Conservation (phyloP, 2,329 filamentous ascomycete species). For the Cucurbitaria berberidis region DNA sequence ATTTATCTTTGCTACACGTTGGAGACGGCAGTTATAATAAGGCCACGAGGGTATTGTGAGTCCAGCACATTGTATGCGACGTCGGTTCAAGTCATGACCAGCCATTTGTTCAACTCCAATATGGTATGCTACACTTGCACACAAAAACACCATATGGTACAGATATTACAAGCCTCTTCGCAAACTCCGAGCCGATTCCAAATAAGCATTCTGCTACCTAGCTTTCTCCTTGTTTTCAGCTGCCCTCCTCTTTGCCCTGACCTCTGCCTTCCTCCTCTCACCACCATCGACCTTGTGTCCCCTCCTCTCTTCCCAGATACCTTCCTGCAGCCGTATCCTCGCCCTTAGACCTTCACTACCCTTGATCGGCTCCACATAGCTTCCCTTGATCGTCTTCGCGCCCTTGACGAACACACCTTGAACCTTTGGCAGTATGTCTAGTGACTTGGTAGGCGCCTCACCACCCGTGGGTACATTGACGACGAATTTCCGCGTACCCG, state of each 20-base stretch:
- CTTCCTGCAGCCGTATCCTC: slow-evolving; percentile 74
- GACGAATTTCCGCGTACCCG: slow-evolving; percentile 63
- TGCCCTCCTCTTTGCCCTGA: slow-evolving; percentile 83
- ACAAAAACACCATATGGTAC: background rate
- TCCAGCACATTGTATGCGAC: too few species aligned
- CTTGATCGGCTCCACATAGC: slow-evolving; percentile 73
- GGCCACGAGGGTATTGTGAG: too few species aligned
- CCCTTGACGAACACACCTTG: slow-evolving; percentile 71
- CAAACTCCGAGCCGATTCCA: background rate
- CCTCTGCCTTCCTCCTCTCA: slow-evolving; percentile 85
- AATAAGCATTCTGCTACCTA: slow-evolving; percentile 23
- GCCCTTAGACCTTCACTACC: slow-evolving; percentile 65
- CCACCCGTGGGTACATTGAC: slow-evolving; percentile 62
- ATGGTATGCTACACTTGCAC: background rate
- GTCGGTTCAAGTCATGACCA: too few species aligned
- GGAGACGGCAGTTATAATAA: too few species aligned
- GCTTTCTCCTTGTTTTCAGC: slow-evolving; percentile 76
- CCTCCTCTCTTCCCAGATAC: slow-evolving; percentile 88
- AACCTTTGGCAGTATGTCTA: slow-evolving; percentile 61
- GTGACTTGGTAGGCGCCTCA: slow-evolving; percentile 46
- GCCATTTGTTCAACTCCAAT: background rate
- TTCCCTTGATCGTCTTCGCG: slow-evolving; percentile 74
- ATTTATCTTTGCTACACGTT: too few species aligned
- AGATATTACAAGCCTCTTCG: background rate
- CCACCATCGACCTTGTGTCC: slow-evolving; percentile 95